Evolutionary conservation across 1,284 basidiomycete genomes (phyloP).

Genomic region (Puccinia triticina): DNA sequence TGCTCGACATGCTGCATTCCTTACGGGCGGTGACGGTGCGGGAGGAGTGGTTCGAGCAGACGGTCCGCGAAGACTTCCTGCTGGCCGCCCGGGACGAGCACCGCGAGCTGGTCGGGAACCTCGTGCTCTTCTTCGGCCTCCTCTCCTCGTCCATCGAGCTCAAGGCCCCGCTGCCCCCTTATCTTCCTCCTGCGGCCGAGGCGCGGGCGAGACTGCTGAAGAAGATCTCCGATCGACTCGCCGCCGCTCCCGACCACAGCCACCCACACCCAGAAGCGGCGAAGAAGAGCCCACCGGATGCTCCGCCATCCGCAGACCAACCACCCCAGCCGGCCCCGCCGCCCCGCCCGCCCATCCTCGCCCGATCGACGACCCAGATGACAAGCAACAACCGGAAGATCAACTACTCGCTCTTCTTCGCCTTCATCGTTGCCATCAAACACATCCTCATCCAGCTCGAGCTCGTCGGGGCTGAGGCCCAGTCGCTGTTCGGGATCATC

Average conservation of each 20-base stretch:
- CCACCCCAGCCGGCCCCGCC: background rate
- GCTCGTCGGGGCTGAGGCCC: conserved; percentile 24
- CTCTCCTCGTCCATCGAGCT: conserved; percentile 82
- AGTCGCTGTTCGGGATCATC: conserved; percentile 45
- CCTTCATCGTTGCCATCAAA: conserved; percentile 39
- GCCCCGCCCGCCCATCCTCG: no score
- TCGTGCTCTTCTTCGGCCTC: conserved; percentile 86
- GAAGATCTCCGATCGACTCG: background rate
- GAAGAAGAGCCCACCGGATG: background rate
- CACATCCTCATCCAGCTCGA: conserved; percentile 47
- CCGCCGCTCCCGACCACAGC: no score
- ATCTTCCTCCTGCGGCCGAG: conserved; percentile 85
- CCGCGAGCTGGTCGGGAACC: conserved; percentile 84
- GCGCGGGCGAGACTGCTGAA: conserved; percentile 68
- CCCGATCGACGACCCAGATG: background rate
- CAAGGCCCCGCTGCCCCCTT: conserved; percentile 89
- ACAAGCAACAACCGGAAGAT: background rate
- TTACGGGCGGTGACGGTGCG: conserved; percentile 93
- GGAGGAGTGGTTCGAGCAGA: conserved; percentile 76
- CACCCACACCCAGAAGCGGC: no score
- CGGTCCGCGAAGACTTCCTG: conserved; percentile 80
- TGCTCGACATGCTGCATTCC: conserved; percentile 74
- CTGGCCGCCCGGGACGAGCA: conserved; percentile 82
- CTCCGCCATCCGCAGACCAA: background rate
- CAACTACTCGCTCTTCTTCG: conserved; percentile 43